phyloP scores from a whole-genome alignment of 2,329 filamentous ascomycete genomes.

The Annulohypoxylon truncatum region DNA sequence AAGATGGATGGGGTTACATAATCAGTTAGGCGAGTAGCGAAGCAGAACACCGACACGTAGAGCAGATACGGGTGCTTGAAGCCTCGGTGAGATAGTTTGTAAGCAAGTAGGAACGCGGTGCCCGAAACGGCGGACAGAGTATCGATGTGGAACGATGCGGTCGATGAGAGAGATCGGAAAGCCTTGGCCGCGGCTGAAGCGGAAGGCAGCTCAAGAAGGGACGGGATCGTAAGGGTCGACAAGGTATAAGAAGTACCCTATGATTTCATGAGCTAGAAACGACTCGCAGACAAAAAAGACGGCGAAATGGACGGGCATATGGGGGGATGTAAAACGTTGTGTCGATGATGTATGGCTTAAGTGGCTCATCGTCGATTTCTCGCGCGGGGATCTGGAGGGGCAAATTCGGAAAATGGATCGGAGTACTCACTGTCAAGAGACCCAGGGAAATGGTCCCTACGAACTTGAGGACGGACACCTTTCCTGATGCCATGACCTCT shows the following conservation, averaged over 20 bases:
- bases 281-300: background rate
- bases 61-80: conserved; percentile 89
- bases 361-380: conserved; percentile 19
- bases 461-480: conserved; percentile 87
- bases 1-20: conserved; percentile 60
- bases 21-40: conserved; percentile 68
- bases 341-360: conserved; percentile 14
- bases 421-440: conserved; percentile 78
- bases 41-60: conserved; percentile 80
- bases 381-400: conserved; percentile 46
- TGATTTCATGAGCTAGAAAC: conserved; percentile 14
- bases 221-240: conserved; percentile 80
- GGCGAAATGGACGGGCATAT: conserved; percentile 3
- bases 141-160: conserved; percentile 73
- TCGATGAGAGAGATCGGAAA: conserved; percentile 73
- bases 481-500: conserved; percentile 71
- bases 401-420: conserved; percentile 25
- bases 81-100: conserved; percentile 77
- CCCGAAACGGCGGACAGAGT: conserved; percentile 76
- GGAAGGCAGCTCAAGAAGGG: conserved; percentile 83
- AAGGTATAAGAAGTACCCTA: conserved; percentile 92
- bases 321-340: conserved; percentile 19
- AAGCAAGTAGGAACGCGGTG: conserved; percentile 80
- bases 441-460: conserved; percentile 91
- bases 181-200: conserved; percentile 77